phyloP scores from a whole-genome alignment of 2,329 filamentous ascomycete species.

The Exophiala sp. region DNA sequence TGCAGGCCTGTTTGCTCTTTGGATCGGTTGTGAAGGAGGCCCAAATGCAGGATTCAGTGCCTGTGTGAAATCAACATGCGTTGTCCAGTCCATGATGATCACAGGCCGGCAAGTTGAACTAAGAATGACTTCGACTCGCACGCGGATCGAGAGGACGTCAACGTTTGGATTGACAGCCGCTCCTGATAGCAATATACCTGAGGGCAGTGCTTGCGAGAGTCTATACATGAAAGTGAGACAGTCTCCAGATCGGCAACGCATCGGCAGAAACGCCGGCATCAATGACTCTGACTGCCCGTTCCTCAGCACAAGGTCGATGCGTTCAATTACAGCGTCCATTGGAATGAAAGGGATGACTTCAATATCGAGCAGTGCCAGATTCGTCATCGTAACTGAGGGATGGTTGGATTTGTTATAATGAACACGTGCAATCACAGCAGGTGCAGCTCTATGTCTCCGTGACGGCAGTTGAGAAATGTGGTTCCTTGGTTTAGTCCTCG shows the following conservation, averaged over 20 bases:
- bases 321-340: conserved; percentile 46
- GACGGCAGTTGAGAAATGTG: conserved; percentile 51
- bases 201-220: conserved; percentile 38
- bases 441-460: conserved; percentile 50
- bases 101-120: conserved; percentile 39
- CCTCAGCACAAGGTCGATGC: conserved; percentile 43
- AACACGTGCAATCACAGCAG: conserved; percentile 52
- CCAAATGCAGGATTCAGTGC: conserved; percentile 45
- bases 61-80: conserved; percentile 45
- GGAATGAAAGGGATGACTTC: conserved; percentile 50
- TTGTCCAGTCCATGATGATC: conserved; percentile 46
- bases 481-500: conserved; percentile 45
- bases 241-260: conserved; percentile 48
- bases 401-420: conserved; percentile 48
- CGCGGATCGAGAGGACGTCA: conserved; percentile 42
- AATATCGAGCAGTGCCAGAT: conserved; percentile 51
- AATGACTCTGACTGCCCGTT: conserved; percentile 45
- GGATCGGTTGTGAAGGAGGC: conserved; percentile 41
- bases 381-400: conserved; percentile 40
- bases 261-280: conserved; percentile 35
- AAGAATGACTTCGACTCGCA: conserved; percentile 40
- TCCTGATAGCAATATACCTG: conserved; percentile 19
- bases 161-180: conserved; percentile 31
- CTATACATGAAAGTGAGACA: conserved; percentile 55
- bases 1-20: conserved; percentile 41